Base-by-base conservation (phyloP, 768 basidiomycete genomes). In the Pleurotus platypus region DNA sequence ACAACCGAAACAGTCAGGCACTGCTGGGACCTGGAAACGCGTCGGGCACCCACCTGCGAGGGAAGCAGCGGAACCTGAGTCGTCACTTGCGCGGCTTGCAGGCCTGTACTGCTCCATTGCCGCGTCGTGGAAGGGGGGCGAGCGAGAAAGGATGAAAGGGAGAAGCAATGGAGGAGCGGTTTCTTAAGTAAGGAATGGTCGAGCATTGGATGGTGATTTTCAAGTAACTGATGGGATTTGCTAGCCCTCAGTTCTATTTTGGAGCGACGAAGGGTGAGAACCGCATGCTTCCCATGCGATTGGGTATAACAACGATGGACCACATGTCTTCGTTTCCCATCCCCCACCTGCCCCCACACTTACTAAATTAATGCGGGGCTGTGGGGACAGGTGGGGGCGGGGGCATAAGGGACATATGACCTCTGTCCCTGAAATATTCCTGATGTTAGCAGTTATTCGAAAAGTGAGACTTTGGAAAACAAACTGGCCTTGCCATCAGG, bases 21-120 rank as follows among this genome's bases (percentile, higher is more conserved):
- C 30, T 35, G 30, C 30, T 35, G 30, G 30, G 30, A 35, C 18
- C 42, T 15, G 30, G 35, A 55, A 45, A 13, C 39, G 18, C 24
- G 55, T 54, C 51, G 27, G 54, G 37, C 20, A 62, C 61, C 26
- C 59, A 76, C 76, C 72, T 66, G 68, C 64, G 12, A 78, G 56
- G n/a, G 69, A 70, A 45, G 68, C 68, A 35, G 58, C 62, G 8
- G 74, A 76, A 38, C 54, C 57, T 20, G 72, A 63, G 53, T 66
- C 64, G 48, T 71, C 71, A 58, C 74, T 76, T 56, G 69, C 74
- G 46, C 64, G 71, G 51, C 75, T 66, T 43, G 70, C 70, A 55
- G 69, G 66, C 46, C 56, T 63, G 54, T 61, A 57, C 59, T 73
- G 64, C 57, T 75, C 73, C 75, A 75, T 77, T 42, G 58, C 64